Evolutionary conservation across 805 yeast species (phyloP).

Genomic region (Saturnispora bothae): DNA sequence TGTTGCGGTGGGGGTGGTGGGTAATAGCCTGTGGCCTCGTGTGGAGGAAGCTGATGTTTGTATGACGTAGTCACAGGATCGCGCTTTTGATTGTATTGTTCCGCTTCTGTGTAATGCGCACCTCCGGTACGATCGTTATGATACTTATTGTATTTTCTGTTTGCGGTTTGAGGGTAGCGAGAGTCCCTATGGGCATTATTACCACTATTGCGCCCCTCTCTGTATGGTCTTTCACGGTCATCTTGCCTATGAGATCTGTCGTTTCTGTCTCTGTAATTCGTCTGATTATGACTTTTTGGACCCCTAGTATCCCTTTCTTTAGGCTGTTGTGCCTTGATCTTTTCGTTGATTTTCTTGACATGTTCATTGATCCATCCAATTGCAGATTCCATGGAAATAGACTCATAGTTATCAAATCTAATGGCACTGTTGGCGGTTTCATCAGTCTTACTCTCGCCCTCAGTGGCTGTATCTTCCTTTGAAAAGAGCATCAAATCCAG

Average conservation of each 20-base stretch:
- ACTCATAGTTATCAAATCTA: constrained; percentile 73
- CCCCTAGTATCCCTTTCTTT: constrained; percentile 9
- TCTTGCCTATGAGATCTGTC: constrained; percentile 7
- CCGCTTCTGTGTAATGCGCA: constrained; percentile 4
- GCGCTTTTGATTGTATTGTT: constrained; percentile 7
- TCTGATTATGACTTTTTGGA: constrained; percentile 5
- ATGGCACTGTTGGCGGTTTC: constrained; percentile 41
- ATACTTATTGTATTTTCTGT: constrained; percentile 11
- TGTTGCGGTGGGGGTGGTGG: constrained; percentile 7
- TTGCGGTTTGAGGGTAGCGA: too few species aligned
- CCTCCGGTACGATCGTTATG: not conserved
- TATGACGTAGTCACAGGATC: constrained; percentile 1
- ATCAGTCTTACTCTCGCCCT: constrained; percentile 14
- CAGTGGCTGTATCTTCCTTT: constrained; percentile 30
- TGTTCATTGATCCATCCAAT: constrained; percentile 38
- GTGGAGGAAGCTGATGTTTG: not conserved
- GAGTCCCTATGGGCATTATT: too few species aligned
- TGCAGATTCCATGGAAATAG: constrained; percentile 57
- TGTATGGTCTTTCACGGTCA: constrained; percentile 10
- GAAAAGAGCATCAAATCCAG: constrained; percentile 70
- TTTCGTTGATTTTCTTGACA: constrained; percentile 31
- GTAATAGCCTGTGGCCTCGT: not conserved
- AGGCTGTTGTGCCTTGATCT: constrained; percentile 13
- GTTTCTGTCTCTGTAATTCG: constrained; percentile 7
- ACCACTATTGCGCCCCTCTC: constrained; percentile 10